Conservation (phyloP, 1,284 basidiomycete species). For the Cryptococcus wingfieldii region DNA sequence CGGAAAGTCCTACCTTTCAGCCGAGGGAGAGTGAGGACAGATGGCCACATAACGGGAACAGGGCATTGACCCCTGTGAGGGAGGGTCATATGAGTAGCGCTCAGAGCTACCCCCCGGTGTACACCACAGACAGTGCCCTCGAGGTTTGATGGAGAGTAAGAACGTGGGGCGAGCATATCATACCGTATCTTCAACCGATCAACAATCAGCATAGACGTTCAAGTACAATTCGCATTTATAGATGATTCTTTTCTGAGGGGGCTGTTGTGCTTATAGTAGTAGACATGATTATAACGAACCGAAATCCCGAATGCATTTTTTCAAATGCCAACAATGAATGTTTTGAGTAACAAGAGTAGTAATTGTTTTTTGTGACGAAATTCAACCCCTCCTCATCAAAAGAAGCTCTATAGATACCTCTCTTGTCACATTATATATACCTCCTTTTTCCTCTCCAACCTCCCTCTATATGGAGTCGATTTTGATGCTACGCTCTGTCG, state of each 20-base stretch:
- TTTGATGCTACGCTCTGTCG: too few relatives aligned
- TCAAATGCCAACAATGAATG: too few relatives aligned
- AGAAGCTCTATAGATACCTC: background rate
- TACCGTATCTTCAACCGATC: background rate
- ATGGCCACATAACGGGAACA: background rate
- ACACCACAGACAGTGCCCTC: background rate
- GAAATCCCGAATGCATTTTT: too few relatives aligned
- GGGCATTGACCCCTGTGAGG: constrained; percentile 13
- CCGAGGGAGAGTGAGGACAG: constrained; percentile 1
- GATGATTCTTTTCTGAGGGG: too few relatives aligned
- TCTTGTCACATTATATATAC: background rate
- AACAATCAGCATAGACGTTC: background rate
- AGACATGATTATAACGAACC: too few relatives aligned
- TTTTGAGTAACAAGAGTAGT: too few relatives aligned
- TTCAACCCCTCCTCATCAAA: background rate
- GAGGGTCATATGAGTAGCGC: constrained; percentile 10
- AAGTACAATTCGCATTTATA: background rate
- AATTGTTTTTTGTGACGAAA: too few relatives aligned
- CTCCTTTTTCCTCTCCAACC: background rate
- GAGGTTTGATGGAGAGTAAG: background rate
- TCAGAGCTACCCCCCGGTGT: background rate
- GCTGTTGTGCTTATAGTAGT: too few relatives aligned
- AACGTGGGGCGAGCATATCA: background rate
- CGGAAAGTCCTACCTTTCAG: constrained; percentile 1
- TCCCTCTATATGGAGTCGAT: too few relatives aligned